Conservation (phyloP, 1,139 yeast genomes). For the Yamadazyma mexicana region DNA sequence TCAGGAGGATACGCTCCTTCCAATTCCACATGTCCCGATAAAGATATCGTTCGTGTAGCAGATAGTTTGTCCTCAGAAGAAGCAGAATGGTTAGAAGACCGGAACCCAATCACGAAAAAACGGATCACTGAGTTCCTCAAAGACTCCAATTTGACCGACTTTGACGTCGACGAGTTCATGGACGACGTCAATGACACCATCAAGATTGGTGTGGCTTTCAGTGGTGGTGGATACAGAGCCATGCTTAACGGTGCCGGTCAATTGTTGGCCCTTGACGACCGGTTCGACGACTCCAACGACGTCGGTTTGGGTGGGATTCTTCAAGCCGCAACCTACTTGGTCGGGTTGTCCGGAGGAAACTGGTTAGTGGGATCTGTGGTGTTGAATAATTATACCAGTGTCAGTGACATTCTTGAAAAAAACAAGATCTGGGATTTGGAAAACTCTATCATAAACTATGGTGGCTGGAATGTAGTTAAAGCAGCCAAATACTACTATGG, state of each 20-base stretch:
- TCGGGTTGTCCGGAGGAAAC: constrained; percentile 84
- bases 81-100: constrained; percentile 41
- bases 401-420: constrained; percentile 57
- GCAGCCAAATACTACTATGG: constrained; percentile 57
- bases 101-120: constrained; percentile 58
- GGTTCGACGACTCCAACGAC: constrained; percentile 25
- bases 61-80: constrained; percentile 39
- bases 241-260: constrained; percentile 49
- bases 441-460: constrained; percentile 62
- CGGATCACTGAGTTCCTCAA: constrained; percentile 59
- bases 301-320: constrained; percentile 77
- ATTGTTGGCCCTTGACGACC: constrained; percentile 36
- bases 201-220: constrained; percentile 42
- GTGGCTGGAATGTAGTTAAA: constrained; percentile 65
- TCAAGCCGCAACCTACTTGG: constrained; percentile 69
- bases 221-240: constrained; percentile 51
- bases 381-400: constrained; percentile 79
- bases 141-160: constrained; percentile 61
- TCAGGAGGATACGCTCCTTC: constrained; percentile 71
- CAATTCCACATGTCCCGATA: constrained; percentile 54
- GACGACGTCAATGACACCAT: constrained; percentile 33
- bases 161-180: constrained; percentile 57
- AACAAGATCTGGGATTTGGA: constrained; percentile 69
- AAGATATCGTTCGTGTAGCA: constrained; percentile 23
- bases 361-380: constrained; percentile 84